These are phyloP conservation scores for Begonia fuchsioides DNA, from an alignment of 306 rosid genomes.

Conservation along the genomic window DNA sequence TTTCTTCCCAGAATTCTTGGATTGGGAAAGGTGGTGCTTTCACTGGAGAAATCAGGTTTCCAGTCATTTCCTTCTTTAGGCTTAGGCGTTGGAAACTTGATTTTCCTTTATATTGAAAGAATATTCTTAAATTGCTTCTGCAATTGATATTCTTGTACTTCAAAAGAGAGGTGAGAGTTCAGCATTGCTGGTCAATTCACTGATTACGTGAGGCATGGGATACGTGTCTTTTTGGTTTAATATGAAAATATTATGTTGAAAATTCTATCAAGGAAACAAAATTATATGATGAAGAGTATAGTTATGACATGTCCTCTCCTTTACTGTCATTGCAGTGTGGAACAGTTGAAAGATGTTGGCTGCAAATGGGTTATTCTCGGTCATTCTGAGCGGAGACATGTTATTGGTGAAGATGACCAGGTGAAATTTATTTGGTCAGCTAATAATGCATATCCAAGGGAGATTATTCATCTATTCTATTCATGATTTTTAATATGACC, in stretches of 20 bases:
- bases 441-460: no score
- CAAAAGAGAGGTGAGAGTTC: no score
- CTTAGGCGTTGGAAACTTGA: background rate
- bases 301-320: background rate
- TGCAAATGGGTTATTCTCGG: constrained; percentile 96
- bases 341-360: constrained; percentile 85
- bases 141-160: background rate
- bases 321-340: constrained; percentile 41
- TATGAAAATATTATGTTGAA: background rate
- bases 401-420: constrained; percentile 92
- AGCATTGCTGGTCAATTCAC: no score
- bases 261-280: no score
- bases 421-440: constrained; percentile 17
- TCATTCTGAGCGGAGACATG: constrained; percentile 91
- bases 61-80: constrained; percentile 6
- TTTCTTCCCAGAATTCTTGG: constrained; percentile 96
- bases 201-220: background rate
- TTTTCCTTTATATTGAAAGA: background rate
- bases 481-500: constrained; percentile 12
- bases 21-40: constrained; percentile 98
- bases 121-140: background rate
- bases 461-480: background rate
- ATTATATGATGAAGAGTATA: no score
- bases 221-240: background rate
- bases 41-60: constrained; percentile 95